These are phyloP conservation scores for Botrytis porri DNA, from an alignment of 2,329 filamentous ascomycete species.

Conservation along the genomic window DNA sequence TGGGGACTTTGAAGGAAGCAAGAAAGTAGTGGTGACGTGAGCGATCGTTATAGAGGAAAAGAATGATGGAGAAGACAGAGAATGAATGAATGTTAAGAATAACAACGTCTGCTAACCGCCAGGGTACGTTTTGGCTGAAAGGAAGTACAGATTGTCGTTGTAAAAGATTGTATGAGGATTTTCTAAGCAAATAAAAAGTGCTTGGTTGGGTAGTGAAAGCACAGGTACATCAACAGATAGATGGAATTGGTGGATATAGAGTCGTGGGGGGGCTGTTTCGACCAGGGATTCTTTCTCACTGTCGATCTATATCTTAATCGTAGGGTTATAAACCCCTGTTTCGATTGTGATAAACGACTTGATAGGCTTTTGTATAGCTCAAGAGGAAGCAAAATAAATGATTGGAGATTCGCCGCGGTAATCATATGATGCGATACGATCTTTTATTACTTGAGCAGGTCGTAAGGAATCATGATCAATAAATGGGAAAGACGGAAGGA, in stretches of 20 bases:
- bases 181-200: background rate
- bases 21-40: slow-evolving; percentile 17
- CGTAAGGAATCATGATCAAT: slow-evolving; percentile 4
- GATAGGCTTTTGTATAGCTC: background rate
- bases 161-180: background rate
- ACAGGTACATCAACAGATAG: background rate
- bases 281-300: slow-evolving; percentile 9
- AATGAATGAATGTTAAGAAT: background rate
- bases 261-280: slow-evolving; percentile 11
- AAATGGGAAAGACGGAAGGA: background rate
- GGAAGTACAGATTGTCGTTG: background rate
- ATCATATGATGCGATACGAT: slow-evolving; percentile 5
- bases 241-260: slow-evolving; percentile 2
- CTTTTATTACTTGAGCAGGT: background rate
- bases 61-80: background rate
- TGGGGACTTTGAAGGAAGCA: background rate
- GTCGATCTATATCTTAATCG: slow-evolving; percentile 18
- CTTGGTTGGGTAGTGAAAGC: background rate
- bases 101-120: background rate
- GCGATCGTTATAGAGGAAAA: background rate
- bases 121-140: slow-evolving; percentile 5
- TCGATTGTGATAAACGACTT: slow-evolving; percentile 10
- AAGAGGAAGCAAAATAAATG: slow-evolving; percentile 2
- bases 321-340: background rate
- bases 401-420: background rate